Conservation (phyloP, 2,329 filamentous ascomycete genomes). For the Alternaria postmessia region DNA sequence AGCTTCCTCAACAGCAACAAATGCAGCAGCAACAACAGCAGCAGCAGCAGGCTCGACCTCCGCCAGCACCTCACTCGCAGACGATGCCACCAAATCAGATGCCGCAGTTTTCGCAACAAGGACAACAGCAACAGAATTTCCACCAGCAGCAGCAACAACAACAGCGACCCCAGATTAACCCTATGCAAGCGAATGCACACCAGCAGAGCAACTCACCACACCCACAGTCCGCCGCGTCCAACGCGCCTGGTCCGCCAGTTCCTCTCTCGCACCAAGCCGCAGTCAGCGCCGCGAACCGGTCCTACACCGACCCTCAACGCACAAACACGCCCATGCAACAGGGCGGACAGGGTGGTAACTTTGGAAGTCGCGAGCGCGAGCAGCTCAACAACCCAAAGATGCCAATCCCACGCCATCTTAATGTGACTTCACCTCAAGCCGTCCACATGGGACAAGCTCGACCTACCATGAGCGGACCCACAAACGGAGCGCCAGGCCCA, state of each 20-base stretch:
- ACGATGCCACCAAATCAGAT: constrained; percentile 40
- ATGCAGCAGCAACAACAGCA: constrained; percentile 24
- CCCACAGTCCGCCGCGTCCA: constrained; percentile 45
- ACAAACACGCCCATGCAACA: constrained; percentile 46
- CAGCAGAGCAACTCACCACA: constrained; percentile 50
- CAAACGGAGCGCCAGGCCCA: constrained; percentile 78
- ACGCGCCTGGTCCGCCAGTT: constrained; percentile 43
- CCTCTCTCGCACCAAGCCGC: constrained; percentile 57
- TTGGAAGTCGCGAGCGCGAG: constrained; percentile 49
- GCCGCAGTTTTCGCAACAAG: constrained; percentile 36
- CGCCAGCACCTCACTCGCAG: constrained; percentile 41
- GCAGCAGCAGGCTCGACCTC: constrained; percentile 32
- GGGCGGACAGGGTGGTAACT: constrained; percentile 38
- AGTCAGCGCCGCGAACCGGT: constrained; percentile 52
- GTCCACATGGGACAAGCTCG: constrained; percentile 76
- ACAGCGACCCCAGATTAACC: constrained; percentile 48
- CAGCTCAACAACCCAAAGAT: constrained; percentile 69
- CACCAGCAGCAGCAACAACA: constrained; percentile 39
- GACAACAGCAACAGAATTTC: constrained; percentile 41
- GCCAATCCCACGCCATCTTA: constrained; percentile 83
- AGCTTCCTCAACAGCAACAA: constrained; percentile 30
- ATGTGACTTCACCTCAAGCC: constrained; percentile 74
- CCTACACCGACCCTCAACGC: constrained; percentile 48
- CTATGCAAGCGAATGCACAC: constrained; percentile 46
- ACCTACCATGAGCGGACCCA: constrained; percentile 83